phyloP scores from a whole-genome alignment of 306 rosid genomes.

The Potentilla sterilis region DNA sequence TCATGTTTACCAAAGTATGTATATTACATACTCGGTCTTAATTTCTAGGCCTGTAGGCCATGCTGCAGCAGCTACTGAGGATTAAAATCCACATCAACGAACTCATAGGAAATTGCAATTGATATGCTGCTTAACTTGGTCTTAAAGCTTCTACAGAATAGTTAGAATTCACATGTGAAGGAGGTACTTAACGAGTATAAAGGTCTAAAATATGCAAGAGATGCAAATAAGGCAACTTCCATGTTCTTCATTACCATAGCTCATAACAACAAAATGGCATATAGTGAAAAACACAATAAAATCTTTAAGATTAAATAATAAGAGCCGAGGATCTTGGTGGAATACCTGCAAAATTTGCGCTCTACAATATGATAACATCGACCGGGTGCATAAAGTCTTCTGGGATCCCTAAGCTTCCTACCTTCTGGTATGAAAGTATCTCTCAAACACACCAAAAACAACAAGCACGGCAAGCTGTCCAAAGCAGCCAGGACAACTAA shows the following conservation, averaged over 20 bases:
- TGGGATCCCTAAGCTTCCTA: conserved; percentile 81
- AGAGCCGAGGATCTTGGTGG: conserved; percentile 2
- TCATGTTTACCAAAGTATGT: no score
- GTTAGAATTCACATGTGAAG: not conserved
- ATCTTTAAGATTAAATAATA: not conserved
- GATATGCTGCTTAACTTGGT: not conserved
- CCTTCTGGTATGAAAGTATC: conserved; percentile 89
- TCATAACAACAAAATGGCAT: not conserved
- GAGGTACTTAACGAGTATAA: not conserved
- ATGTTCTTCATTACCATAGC: not conserved
- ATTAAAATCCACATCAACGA: not conserved
- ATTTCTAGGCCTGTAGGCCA: not conserved
- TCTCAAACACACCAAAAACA: conserved; percentile 85
- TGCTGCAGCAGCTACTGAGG: not conserved
- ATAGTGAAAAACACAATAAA: not conserved
- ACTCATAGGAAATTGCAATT: not conserved
- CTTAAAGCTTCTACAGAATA: not conserved
- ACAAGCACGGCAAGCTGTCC: conserved; percentile 94
- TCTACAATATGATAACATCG: conserved; percentile 89
- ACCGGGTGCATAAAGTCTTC: conserved; percentile 96
- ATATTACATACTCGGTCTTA: not conserved
- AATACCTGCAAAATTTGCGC: conserved; percentile 89
- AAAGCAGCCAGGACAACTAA: conserved; percentile 61
- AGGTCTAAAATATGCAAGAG: not conserved
- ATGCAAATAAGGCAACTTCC: not conserved